phyloP scores from a whole-genome alignment of 495 filamentous ascomycete genomes.

The Glonium stellatum region DNA sequence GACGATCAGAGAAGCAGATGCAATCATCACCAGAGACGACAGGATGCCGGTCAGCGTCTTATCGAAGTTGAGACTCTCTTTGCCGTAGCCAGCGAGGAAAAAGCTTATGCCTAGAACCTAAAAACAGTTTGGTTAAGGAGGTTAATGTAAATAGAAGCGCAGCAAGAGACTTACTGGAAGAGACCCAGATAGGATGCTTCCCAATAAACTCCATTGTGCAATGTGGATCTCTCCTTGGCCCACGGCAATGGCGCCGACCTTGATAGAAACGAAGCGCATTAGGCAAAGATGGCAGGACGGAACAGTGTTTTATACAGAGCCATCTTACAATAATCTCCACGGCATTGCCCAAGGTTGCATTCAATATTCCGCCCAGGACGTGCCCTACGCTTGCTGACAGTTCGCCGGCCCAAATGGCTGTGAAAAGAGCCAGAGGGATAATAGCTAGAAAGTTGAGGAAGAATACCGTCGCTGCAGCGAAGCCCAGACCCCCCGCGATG shows the following conservation, averaged over 20 bases:
- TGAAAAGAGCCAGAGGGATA: not conserved
- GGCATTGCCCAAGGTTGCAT: not conserved
- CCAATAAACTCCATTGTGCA: not conserved
- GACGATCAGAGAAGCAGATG: not conserved
- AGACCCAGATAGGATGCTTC: not conserved
- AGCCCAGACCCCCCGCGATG: not conserved
- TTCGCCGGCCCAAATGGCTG: not conserved
- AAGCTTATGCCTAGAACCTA: not conserved
- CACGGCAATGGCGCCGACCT: not conserved
- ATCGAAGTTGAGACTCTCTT: not conserved
- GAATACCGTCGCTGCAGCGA: not conserved
- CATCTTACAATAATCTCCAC: not conserved
- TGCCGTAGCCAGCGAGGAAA: not conserved
- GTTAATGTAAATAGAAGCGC: too few relatives aligned
- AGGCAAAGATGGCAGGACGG: not conserved
- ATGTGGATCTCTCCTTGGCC: not conserved
- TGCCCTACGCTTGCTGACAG: not conserved
- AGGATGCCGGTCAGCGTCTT: not conserved
- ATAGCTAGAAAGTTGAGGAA: not conserved
- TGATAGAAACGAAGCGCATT: too few relatives aligned
- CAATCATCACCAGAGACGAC: not conserved
- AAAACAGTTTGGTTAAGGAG: not conserved
- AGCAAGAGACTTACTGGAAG: not conserved
- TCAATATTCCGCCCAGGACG: not conserved
- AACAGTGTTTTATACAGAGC: not conserved